Base-by-base conservation (phyloP, 306 rosid species). In the Dalbergia oliveri region DNA sequence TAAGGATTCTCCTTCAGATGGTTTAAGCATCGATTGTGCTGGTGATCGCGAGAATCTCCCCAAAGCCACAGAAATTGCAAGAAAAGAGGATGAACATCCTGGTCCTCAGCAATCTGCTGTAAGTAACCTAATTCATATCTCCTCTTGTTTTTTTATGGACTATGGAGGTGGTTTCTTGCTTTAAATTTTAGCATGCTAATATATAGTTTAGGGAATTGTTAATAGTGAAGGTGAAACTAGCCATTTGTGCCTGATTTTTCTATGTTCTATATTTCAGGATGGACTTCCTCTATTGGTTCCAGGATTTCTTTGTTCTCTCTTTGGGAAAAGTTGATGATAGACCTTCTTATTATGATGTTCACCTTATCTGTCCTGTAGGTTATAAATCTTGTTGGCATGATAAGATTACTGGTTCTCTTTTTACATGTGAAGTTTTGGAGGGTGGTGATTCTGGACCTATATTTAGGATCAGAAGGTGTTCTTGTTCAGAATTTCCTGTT, bases 331-430 rank as follows among this genome's bases (percentile, higher is more conserved):
- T 85, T 86, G 99, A 93, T 88, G 82, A 51, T 39, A 88, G 98
- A 87, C 84, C 92, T 73, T 80, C 97, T 47, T 96, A 93, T 90
- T 84, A 79, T 80, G 93, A 86, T 85, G 90, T 76, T 75, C 87
- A 87, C 74, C 71, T 72, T 73, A 87, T 90, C 75, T 90, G 78
- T 85, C 98, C 99, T 13, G 61, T 93, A 62, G 99, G 99, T 77
- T 93, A 84, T 81, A 90, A 74, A 87, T 91, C 97, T 66, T 90
- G 92, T 80, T 96, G 98, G 99, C 99, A 96, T 80, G 99, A 96
- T 86, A 90, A 68, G 79, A 81, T 93, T 80, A 93, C 99, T 47
- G 94, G 97, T 51, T 96, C 99, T 71, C 82, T 93, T 72, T 96
- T 93, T 79, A 81, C 88, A 54, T 89, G 85, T 81, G 97, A 96